Percentiles rank a stretch among this genome's conserved stretches.
Evolutionary conservation across 106 monocot genomes (phyloP).

Genomic region (Chionographis japonica): DNA sequence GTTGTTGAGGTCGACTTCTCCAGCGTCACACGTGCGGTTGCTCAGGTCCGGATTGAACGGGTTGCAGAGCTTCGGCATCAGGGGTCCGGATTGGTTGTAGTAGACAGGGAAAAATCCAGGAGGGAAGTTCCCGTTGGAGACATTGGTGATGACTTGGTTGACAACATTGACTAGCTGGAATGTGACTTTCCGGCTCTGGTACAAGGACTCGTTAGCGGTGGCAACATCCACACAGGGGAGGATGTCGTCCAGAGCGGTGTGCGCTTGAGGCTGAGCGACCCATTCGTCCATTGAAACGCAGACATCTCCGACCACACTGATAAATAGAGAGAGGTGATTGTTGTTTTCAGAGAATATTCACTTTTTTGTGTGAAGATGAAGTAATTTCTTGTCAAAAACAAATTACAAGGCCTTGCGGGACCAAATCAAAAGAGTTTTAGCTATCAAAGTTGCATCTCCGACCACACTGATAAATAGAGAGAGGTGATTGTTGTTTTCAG

Average conservation of each 20-base stretch:
- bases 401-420: too few species aligned
- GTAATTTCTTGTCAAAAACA: too few species aligned
- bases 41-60: slow-evolving; percentile 53
- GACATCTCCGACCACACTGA: slow-evolving; percentile 68
- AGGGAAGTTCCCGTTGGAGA: slow-evolving; percentile 61
- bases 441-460: too few species aligned
- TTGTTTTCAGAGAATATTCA: too few species aligned
- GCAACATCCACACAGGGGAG: slow-evolving; percentile 77
- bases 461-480: slow-evolving; percentile 42
- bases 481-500: too few species aligned
- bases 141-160: slow-evolving; percentile 53
- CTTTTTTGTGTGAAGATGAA: too few species aligned
- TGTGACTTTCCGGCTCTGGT: slow-evolving; percentile 54
- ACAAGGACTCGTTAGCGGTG: slow-evolving; percentile 70
- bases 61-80: slow-evolving; percentile 70
- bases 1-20: slow-evolving; percentile 59
- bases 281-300: slow-evolving; percentile 98
- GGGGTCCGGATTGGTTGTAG: slow-evolving; percentile 84
- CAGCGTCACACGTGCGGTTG: slow-evolving; percentile 29
- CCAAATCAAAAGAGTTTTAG: too few species aligned
- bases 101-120: slow-evolving; percentile 31
- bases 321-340: background rate
- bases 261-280: slow-evolving; percentile 60
- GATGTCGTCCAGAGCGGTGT: slow-evolving; percentile 80
- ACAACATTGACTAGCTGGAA: slow-evolving; percentile 58